Conservation (phyloP, 2,329 filamentous ascomycete genomes). For the Blastomyces silverae region DNA sequence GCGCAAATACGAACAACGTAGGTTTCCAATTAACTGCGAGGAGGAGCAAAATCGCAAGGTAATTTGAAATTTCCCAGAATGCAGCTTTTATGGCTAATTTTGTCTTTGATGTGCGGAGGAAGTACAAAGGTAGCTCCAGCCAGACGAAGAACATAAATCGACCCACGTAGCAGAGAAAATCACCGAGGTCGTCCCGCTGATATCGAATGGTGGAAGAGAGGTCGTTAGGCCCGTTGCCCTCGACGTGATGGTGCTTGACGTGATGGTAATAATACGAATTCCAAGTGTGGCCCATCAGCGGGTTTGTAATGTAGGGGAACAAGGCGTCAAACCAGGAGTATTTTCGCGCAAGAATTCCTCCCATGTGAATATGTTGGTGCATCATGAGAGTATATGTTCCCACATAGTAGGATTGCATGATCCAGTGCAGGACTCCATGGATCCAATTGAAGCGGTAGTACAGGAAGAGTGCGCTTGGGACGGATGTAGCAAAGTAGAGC, state of each 20-base stretch:
- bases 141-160: constrained; percentile 69
- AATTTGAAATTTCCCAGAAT: constrained; percentile 56
- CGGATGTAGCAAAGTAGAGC: constrained; percentile 61
- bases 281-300: constrained; percentile 76
- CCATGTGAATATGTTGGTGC: constrained; percentile 77
- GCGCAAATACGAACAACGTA: constrained; percentile 57
- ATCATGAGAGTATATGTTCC: constrained; percentile 74
- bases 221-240: constrained; percentile 71
- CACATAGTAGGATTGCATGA: constrained; percentile 61
- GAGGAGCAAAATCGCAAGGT: constrained; percentile 48
- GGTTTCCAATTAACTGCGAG: constrained; percentile 49
- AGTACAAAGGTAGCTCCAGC: constrained; percentile 69
- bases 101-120: constrained; percentile 56
- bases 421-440: constrained; percentile 59
- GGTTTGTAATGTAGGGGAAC: constrained; percentile 69
- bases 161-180: constrained; percentile 66
- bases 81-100: constrained; percentile 50
- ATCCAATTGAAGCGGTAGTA: constrained; percentile 60
- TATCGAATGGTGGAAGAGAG: constrained; percentile 69
- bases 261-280: constrained; percentile 82
- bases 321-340: constrained; percentile 53
- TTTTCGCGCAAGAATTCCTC: constrained; percentile 56
- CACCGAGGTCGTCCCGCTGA: constrained; percentile 59
- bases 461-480: constrained; percentile 62
- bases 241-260: constrained; percentile 78